These are phyloP conservation scores for Lablab purpureus DNA, from an alignment of 306 rosid genomes.

Conservation along the genomic window DNA sequence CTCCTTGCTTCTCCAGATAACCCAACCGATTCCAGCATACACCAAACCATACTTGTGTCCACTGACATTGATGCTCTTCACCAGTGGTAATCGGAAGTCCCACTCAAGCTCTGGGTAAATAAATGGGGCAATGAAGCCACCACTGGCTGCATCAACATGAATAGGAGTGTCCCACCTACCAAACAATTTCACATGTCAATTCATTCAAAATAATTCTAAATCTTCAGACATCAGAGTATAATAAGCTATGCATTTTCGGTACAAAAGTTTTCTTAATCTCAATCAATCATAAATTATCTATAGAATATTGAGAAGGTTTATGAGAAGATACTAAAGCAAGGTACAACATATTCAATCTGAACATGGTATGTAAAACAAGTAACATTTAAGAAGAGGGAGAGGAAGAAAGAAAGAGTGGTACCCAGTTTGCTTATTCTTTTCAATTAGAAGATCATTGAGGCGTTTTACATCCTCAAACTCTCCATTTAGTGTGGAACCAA, in stretches of 20 bases:
- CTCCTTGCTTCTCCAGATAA: constrained; percentile 81
- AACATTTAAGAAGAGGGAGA: neutral
- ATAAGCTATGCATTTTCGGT: no score
- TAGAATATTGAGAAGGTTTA: no score
- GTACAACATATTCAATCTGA: neutral
- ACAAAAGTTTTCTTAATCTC: no score
- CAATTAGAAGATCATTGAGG: constrained; percentile 72
- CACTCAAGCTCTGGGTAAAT: constrained; percentile 87
- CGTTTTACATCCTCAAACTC: constrained; percentile 95
- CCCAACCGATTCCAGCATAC: constrained; percentile 96
- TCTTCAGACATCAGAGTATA: neutral
- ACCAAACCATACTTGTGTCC: constrained; percentile 95
- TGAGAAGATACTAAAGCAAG: neutral
- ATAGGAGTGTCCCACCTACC: constrained; percentile 95
- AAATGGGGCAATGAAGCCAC: constrained; percentile 96
- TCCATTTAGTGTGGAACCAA: constrained; percentile 95
- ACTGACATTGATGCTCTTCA: constrained; percentile 95
- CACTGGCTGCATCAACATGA: constrained; percentile 98
- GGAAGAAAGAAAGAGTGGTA: constrained; percentile 25
- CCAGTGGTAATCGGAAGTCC: constrained; percentile 86
- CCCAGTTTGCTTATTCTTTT: constrained; percentile 86
- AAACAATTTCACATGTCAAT: neutral
- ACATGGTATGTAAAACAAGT: neutral
- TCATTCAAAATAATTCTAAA: neutral
- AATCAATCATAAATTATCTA: no score